These are phyloP conservation scores for Coemansia asiatica DNA, from an alignment of 192 early-diverging fungal species.

Conservation along the genomic window DNA sequence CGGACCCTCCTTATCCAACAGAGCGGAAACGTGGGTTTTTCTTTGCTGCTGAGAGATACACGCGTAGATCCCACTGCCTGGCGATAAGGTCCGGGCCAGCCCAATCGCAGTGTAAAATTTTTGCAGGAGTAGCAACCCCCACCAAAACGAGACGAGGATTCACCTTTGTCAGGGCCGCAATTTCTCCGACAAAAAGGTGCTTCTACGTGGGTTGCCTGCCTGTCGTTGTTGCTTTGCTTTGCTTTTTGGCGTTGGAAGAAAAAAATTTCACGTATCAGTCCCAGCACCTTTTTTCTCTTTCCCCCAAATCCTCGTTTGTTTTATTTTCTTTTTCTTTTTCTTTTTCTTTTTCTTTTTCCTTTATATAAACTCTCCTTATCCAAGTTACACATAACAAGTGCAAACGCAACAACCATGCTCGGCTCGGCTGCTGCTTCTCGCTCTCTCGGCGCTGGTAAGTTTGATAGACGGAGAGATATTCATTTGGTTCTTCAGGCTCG, in stretches of 20 bases:
- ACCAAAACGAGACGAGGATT: constrained; percentile 1
- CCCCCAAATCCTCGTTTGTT: not conserved
- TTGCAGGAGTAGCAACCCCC: not conserved
- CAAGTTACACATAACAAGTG: not conserved
- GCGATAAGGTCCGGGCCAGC: not conserved
- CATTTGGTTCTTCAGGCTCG: not conserved
- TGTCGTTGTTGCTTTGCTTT: not conserved
- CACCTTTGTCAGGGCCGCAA: not conserved
- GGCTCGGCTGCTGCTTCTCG: constrained; percentile 39
- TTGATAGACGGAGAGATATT: not conserved
- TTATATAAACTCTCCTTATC: constrained; percentile 2
- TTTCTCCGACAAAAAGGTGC: not conserved
- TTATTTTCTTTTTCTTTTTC: constrained; percentile 7
- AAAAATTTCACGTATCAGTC: not conserved
- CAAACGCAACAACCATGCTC: constrained; percentile 21
- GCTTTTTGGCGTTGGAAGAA: not conserved
- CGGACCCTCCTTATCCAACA: not conserved
- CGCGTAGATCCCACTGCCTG: not conserved
- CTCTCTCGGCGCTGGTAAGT: constrained; percentile 45
- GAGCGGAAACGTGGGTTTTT: not conserved
- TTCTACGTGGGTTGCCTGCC: not conserved
- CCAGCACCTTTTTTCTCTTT: not conserved
- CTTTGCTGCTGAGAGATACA: not conserved
- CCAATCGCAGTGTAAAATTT: not conserved
- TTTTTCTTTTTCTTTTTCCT: constrained; percentile 9